phyloP scores from a whole-genome alignment of 163 green algal species.

The Picocystis sp. region DNA sequence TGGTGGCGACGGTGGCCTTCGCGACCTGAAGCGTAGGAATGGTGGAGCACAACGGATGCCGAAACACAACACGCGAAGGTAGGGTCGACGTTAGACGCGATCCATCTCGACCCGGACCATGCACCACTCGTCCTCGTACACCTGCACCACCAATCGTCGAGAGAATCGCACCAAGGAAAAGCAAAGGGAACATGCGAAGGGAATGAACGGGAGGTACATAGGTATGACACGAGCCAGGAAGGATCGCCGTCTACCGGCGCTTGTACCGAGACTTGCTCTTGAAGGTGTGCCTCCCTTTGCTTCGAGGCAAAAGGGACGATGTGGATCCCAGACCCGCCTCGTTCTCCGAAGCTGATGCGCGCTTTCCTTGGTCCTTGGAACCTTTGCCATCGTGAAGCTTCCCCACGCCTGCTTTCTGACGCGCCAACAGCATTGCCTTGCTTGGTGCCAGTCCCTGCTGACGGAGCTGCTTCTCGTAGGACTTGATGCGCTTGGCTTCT shows the following conservation, averaged over 20 bases:
- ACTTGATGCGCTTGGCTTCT: conserved; percentile 27
- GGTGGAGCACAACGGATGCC: no score
- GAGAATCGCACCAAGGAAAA: no score
- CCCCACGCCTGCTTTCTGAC: conserved; percentile 2
- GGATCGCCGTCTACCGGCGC: conserved; percentile 8
- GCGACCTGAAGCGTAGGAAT: no score
- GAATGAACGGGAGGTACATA: no score
- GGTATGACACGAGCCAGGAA: no score
- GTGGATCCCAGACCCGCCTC: background rate
- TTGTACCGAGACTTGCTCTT: conserved; percentile 72
- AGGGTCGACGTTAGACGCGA: no score
- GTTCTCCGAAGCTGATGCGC: background rate
- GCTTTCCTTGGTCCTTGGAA: background rate
- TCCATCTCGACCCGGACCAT: no score
- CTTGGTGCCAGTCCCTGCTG: conserved; percentile 33
- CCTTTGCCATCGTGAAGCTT: conserved; percentile 3
- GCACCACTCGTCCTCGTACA: no score
- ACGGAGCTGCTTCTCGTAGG: conserved; percentile 27
- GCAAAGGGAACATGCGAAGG: no score
- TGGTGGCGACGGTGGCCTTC: no score
- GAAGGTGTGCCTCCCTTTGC: conserved; percentile 25
- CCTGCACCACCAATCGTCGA: no score
- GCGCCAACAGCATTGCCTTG: conserved; percentile 31
- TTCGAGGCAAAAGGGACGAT: background rate
- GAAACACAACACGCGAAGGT: no score